A percentile compares a stretch with the other conserved stretches of the same genome.
phyloP scores from a whole-genome alignment of 495 filamentous ascomycete species.

The Beverwykella pulmonaria region DNA sequence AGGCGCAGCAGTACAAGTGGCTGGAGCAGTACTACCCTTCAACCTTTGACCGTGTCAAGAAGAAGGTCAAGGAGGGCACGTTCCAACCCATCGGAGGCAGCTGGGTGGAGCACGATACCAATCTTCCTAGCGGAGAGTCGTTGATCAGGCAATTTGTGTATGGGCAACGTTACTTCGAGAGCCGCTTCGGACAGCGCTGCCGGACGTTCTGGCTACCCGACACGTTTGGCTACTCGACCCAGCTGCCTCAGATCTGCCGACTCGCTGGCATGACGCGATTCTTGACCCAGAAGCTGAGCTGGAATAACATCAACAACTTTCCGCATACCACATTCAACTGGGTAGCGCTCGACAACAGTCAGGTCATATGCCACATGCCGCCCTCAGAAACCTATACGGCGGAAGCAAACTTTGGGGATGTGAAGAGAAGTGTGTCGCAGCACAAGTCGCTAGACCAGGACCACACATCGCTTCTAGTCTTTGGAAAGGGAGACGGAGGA shows the following conservation, averaged over 20 bases:
- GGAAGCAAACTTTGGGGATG: constrained; percentile 91
- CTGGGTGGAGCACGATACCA: constrained; percentile 99
- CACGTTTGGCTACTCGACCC: constrained; percentile 94
- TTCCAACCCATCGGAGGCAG: constrained; percentile 96
- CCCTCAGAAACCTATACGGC: constrained; percentile 94
- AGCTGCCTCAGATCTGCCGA: constrained; percentile 89
- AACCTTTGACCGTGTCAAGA: constrained; percentile 85
- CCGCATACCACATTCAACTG: constrained; percentile 98
- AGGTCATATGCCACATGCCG: constrained; percentile 96
- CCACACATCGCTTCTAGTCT: constrained; percentile 82
- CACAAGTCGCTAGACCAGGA: constrained; percentile 96
- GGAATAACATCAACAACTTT: constrained; percentile 99
- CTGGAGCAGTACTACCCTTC: constrained; percentile 84
- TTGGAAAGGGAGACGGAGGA: constrained; percentile 94
- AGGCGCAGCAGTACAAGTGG: constrained; percentile 98
- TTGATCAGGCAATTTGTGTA: constrained; percentile 94
- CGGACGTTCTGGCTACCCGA: constrained; percentile 97
- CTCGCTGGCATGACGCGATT: constrained; percentile 93
- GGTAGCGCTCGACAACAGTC: constrained; percentile 91
- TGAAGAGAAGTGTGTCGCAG: constrained; percentile 84
- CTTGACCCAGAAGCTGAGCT: constrained; percentile 94
- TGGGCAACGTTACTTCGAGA: constrained; percentile 92
- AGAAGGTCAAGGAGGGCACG: constrained; percentile 82
- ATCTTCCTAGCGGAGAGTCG: constrained; percentile 93
- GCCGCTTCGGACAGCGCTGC: constrained; percentile 84